Base-by-base conservation (phyloP, 1,284 basidiomycete species). In the Cryptococcus sp. region DNA sequence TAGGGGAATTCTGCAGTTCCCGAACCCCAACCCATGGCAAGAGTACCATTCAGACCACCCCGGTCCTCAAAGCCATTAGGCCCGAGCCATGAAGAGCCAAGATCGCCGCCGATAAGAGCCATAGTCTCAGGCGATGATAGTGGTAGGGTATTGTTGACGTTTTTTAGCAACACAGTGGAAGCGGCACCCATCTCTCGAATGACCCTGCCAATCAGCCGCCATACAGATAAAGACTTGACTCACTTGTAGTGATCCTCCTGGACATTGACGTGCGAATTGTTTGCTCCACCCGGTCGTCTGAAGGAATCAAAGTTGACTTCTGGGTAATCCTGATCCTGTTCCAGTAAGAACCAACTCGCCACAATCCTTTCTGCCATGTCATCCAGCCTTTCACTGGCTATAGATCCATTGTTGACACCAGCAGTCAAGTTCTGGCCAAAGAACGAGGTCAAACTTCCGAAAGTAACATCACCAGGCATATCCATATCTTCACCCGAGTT, bases 1-100 rank as follows among this genome's bases (percentile, higher is more conserved):
- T 78, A 80, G 0, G 78, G 73, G 67, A 76, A 79, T 24, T 79
- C 66, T 42, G 67, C 70, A 7, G 78, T 70, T 49, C 86, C 86
- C 46, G 81, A 83, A 18, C 85, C 89, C 88, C 89, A 91, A 25
- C 88, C 88, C 81, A 88, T 85, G 4, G 86, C 87, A 1, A 91
- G 78, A n/a, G 85, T 81, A 31, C 76, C 76, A 18, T 73, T 65
- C n/a, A 70, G 54, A 4, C 78, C 78, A n/a, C 76, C 77, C 10
- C 76, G 76, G 50, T 89, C 86, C 11, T 72, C 36, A 62, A 83
- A 90, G 45, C 82, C 80, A 73, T 91, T 91, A 2, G 88, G 85
- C 0, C 88, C 88, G 31, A 78, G 76, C 24, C 62, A 70, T 4
- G 82, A 80, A 0, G 87, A 86, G 1, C 83, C 86, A 14, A 87